Evolutionary conservation across 768 basidiomycete genomes (phyloP), one percentile per base, ranked within the genome.

Genomic region (Tephrocybe sp.): DNA sequence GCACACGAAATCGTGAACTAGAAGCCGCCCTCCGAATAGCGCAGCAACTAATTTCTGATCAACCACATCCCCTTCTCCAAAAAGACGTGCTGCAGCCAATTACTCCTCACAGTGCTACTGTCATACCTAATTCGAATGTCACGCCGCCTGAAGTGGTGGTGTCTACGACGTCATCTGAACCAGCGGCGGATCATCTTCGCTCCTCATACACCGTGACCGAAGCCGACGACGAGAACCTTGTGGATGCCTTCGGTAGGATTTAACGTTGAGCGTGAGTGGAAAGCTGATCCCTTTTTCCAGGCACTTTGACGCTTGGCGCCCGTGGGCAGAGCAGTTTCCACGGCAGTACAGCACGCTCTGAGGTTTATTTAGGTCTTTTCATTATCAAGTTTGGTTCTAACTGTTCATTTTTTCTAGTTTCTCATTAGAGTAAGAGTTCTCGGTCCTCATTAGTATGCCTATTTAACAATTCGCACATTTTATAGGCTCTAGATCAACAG

Each of bases 321-420:
- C 64, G 76, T 41, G 82, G 82, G 0, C 79, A 80, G 54, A 72
- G 77, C 0, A 74, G 66, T 32, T 85, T 83, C 62, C 71, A 83
- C 51, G 85, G 87, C 14, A 74, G 76, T 51, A 88, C 84, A 0
- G 82, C 87, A 5, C 78, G 84, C 33, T 74, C 83, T 19, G 86
- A 89, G 74, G 85, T 86, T 56, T 45, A 77, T 59, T 10, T 30
- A 9, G 26, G 26, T 26, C 26, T n/a, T 42, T 17, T 30, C 17
- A 45, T 22, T 23, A n/a, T 40, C 12, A 32, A 1, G 9, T 32
- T 39, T 34, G 3, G 5, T 23, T 5, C 30, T 41, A 23, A 46
- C 34, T 53, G 3, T 49, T 6, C 26, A 22, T 50, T 31, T 23
- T 49, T 59, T 48, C 31, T 51, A 85, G 84, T 82, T 78, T 60